These are phyloP conservation scores for Piromyces finnis DNA, from an alignment of 192 early-diverging fungal genomes.

Conservation along the genomic window DNA sequence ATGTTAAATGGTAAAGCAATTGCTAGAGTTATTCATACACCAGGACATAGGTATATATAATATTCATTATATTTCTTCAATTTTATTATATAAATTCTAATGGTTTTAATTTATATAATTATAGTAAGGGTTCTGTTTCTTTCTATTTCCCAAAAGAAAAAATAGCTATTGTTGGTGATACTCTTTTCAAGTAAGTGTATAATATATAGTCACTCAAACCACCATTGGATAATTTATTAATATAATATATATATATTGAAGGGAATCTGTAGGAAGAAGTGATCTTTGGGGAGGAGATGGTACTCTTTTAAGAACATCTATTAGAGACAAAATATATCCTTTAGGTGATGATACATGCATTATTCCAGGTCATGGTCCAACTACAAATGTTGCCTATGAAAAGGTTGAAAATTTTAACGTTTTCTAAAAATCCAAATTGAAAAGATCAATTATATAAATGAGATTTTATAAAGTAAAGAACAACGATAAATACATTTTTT, in stretches of 20 bases:
- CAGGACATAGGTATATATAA: background rate
- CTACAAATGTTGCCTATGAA: background rate
- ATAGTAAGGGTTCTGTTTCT: background rate
- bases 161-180: background rate
- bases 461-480: too few species aligned
- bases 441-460: too few species aligned
- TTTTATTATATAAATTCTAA: too few species aligned
- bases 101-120: too few species aligned
- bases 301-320: background rate
- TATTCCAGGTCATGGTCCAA: background rate
- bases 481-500: too few species aligned
- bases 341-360: background rate
- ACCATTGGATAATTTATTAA: too few species aligned
- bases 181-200: background rate
- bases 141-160: background rate
- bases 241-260: too few species aligned
- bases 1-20: background rate
- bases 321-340: background rate
- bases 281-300: background rate
- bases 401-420: background rate
- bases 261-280: background rate
- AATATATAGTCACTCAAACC: too few species aligned
- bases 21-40: background rate
- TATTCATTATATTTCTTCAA: too few species aligned
- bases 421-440: background rate